A percentile compares a stretch with the other conserved stretches of the same genome.
phyloP scores from a whole-genome alignment of 2,329 filamentous ascomycete genomes.

The Teratosphaeria viscida region DNA sequence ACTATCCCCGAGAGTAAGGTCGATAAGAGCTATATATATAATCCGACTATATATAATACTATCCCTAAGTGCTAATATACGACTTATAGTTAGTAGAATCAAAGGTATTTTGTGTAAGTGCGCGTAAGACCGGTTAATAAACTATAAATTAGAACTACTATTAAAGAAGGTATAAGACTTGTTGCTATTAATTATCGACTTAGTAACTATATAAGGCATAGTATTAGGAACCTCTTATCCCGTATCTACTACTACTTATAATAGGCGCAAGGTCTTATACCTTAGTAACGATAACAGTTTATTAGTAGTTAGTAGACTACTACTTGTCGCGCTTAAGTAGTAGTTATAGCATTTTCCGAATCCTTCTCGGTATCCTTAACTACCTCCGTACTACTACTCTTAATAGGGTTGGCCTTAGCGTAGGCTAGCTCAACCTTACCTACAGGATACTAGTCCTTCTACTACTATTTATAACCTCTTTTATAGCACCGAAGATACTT shows the following conservation, averaged over 20 bases:
- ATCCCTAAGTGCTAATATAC: neutral
- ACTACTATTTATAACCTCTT: too few species aligned
- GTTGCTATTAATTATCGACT: neutral
- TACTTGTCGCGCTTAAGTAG: too few species aligned
- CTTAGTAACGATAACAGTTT: too few species aligned
- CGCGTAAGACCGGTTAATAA: neutral
- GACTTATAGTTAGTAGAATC: neutral
- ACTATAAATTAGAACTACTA: neutral
- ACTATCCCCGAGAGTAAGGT: neutral
- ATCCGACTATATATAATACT: neutral
- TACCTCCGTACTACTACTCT: neutral
- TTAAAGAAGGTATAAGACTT: neutral
- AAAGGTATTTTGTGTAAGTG: neutral
- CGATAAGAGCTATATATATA: neutral
- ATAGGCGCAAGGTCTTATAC: too few species aligned
- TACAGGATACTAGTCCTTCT: too few species aligned
- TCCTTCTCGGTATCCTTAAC: neutral
- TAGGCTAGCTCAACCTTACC: too few species aligned
- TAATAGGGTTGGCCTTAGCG: too few species aligned
- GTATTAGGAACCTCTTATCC: too few species aligned
- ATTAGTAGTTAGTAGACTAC: too few species aligned
- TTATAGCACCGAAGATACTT: too few species aligned
- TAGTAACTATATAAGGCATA: neutral
- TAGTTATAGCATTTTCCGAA: too few species aligned
- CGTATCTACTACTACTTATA: too few species aligned